Conservation (phyloP, 1,139 yeast genomes). For the Sugiyamaella grinbergsii region DNA sequence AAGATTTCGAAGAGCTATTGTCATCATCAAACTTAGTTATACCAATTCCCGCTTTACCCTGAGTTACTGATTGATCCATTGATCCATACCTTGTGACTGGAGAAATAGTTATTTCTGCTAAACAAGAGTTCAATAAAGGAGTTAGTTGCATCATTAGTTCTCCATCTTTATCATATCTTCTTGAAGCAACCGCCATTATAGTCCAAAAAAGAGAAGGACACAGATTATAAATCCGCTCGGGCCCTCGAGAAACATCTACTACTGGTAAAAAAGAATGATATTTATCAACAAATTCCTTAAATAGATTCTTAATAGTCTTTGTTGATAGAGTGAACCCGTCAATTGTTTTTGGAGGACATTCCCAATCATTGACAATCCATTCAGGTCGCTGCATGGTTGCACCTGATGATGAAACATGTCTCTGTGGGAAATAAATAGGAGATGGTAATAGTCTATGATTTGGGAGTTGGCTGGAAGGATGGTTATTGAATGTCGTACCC, state of each 20-base stretch:
- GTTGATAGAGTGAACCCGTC: slow-evolving; percentile 66
- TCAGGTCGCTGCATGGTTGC: slow-evolving; percentile 14
- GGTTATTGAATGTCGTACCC: neutral
- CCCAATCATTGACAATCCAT: slow-evolving; percentile 21
- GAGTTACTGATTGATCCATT: slow-evolving; percentile 27
- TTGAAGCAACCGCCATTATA: slow-evolving; percentile 76
- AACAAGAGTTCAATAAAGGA: slow-evolving; percentile 68
- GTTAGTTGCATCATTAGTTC: slow-evolving; percentile 56
- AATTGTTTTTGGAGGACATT: slow-evolving; percentile 65
- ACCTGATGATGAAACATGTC: slow-evolving; percentile 9
- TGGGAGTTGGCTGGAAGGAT: slow-evolving; percentile 18
- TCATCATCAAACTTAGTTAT: neutral
- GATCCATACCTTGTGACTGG: slow-evolving; percentile 87
- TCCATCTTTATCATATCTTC: slow-evolving; percentile 54
- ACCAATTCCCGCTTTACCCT: slow-evolving; percentile 13
- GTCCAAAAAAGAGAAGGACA: slow-evolving; percentile 96
- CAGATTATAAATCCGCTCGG: slow-evolving; percentile 71
- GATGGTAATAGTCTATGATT: slow-evolving; percentile 19
- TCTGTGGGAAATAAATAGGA: slow-evolving; percentile 19
- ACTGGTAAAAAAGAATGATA: slow-evolving; percentile 89
- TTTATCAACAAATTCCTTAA: slow-evolving; percentile 64
- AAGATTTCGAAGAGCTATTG: neutral
- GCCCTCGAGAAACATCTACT: slow-evolving; percentile 78
- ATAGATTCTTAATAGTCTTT: slow-evolving; percentile 64
- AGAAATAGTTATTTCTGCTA: slow-evolving; percentile 85